A percentile compares a stretch with the other conserved stretches of the same genome.
These are phyloP conservation scores for Teratosphaeria gauchensis DNA, from an alignment of 2,329 filamentous ascomycete genomes.

Conservation along the genomic window DNA sequence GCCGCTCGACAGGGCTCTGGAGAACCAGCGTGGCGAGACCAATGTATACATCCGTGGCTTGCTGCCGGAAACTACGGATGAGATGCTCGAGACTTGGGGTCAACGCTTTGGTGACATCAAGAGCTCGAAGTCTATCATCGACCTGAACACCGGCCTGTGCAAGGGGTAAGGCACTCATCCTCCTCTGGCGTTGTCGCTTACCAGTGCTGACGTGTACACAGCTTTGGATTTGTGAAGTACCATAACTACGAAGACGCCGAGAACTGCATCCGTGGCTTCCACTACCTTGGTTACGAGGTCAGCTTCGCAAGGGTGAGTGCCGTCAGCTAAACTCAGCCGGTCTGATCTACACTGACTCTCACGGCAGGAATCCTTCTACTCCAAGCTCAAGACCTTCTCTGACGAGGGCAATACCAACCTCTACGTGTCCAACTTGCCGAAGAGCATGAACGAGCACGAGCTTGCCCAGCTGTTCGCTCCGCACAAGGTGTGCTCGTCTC, in stretches of 20 bases:
- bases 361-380: constrained; percentile 46
- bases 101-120: constrained; percentile 86
- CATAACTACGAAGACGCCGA: constrained; percentile 79
- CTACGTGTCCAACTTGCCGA: constrained; percentile 94
- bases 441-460: constrained; percentile 80
- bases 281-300: constrained; percentile 89
- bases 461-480: constrained; percentile 68
- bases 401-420: constrained; percentile 87
- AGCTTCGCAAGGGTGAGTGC: constrained; percentile 78
- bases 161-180: constrained; percentile 62
- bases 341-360: constrained; percentile 21
- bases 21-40: constrained; percentile 89
- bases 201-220: constrained; percentile 29
- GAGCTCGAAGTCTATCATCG: constrained; percentile 97
- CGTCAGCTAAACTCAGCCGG: constrained; percentile 2
- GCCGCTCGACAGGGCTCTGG: constrained; percentile 84
- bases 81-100: constrained; percentile 73
- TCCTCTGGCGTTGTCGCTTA: constrained; percentile 18
- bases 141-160: constrained; percentile 83
- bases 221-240: constrained; percentile 97
- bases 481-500: constrained; percentile 80
- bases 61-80: constrained; percentile 88
- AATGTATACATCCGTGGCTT: constrained; percentile 98
- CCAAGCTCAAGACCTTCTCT: constrained; percentile 90
- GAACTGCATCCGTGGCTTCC: constrained; percentile 92